Conservation (phyloP, 2,329 filamentous ascomycete genomes). For the Sporothrix humicola region DNA sequence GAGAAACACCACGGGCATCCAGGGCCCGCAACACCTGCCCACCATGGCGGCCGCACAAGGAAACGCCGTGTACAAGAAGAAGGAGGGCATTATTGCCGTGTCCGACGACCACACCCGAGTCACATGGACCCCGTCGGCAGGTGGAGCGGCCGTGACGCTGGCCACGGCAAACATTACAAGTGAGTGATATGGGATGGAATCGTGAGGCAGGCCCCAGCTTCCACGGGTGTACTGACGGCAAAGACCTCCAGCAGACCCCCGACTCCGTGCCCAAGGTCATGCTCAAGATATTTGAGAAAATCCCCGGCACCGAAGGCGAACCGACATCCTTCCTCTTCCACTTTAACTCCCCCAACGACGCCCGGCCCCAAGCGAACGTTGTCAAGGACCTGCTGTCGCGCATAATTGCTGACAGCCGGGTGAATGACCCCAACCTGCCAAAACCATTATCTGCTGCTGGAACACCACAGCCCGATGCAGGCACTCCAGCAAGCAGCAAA, state of each 20-base stretch:
- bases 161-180: constrained; percentile 79
- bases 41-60: constrained; percentile 66
- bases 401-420: constrained; percentile 74
- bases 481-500: constrained; percentile 32
- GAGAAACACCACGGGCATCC: background rate
- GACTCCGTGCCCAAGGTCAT: constrained; percentile 88
- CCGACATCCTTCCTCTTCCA: constrained; percentile 81
- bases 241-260: constrained; percentile 94
- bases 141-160: constrained; percentile 70
- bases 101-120: constrained; percentile 74
- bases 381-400: constrained; percentile 82
- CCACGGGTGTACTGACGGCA: background rate
- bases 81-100: constrained; percentile 82
- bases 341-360: constrained; percentile 78
- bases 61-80: constrained; percentile 88
- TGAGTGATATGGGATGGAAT: constrained; percentile 51
- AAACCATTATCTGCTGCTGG: constrained; percentile 50
- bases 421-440: constrained; percentile 55
- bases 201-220: too few species aligned
- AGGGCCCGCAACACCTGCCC: background rate
- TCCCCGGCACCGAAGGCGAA: constrained; percentile 58
- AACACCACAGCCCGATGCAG: constrained; percentile 38
- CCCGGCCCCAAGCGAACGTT: constrained; percentile 81
- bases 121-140: constrained; percentile 74
- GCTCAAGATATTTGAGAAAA: constrained; percentile 85